Conservation (phyloP, 768 basidiomycete species). For the Solioccasus polychromus region DNA sequence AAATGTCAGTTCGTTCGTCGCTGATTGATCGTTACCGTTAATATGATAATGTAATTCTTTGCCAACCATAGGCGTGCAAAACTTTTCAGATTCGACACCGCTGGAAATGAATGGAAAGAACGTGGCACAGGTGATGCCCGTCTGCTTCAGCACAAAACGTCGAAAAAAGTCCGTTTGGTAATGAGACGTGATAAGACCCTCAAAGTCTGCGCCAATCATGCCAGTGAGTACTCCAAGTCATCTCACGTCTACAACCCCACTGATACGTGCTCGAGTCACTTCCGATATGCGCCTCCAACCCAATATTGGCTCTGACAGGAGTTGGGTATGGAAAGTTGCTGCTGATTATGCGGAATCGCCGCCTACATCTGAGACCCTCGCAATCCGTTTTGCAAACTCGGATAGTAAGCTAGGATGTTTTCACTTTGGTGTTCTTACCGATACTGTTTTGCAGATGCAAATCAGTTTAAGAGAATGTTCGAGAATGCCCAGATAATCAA, state of each 20-base stretch:
- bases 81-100: slow-evolving; percentile 89
- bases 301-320: slow-evolving; percentile 97
- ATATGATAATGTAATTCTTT: slow-evolving; percentile 14
- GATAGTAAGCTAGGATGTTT: slow-evolving; percentile 68
- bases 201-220: slow-evolving; percentile 99
- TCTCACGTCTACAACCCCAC: not conserved
- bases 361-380: slow-evolving; percentile 90
- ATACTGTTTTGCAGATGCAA: slow-evolving; percentile 57
- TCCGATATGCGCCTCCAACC: slow-evolving; percentile 92
- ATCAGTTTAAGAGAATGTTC: slow-evolving; percentile 85
- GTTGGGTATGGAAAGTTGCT: slow-evolving; percentile 98
- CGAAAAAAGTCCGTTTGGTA: slow-evolving; percentile 90
- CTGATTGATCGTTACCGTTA: slow-evolving; percentile 2
- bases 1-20: slow-evolving; percentile 66
- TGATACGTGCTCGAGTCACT: slow-evolving; percentile 53
- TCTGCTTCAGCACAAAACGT: slow-evolving; percentile 84
- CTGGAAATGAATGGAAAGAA: slow-evolving; percentile 93
- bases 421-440: slow-evolving; percentile 1
- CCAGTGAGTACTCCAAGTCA: slow-evolving; percentile 51
- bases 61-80: slow-evolving; percentile 81
- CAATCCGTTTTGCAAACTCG: slow-evolving; percentile 95
- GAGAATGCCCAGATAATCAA: slow-evolving; percentile 80
- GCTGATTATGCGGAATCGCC: slow-evolving; percentile 94
- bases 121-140: slow-evolving; percentile 95
- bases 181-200: slow-evolving; percentile 99